Conservation (phyloP, 192 early-diverging fungal species). For the Powellomyces hirtus region DNA sequence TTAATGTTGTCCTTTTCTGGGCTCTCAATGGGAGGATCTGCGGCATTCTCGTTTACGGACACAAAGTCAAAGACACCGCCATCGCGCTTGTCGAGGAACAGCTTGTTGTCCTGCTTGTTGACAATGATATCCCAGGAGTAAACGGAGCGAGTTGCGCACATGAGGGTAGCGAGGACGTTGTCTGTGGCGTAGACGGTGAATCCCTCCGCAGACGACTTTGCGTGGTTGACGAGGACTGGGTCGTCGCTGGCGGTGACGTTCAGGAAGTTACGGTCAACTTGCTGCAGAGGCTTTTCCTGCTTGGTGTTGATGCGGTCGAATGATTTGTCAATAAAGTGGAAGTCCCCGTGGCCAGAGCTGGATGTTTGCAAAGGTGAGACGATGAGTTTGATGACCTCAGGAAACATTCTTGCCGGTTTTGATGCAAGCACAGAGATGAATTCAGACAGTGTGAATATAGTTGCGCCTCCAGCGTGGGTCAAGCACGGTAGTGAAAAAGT, state of each 20-base stretch:
- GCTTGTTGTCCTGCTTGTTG: conserved; percentile 72
- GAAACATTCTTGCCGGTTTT: too few relatives aligned
- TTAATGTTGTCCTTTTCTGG: conserved; percentile 87
- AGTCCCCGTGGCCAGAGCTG: conserved; percentile 71
- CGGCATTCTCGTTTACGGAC: conserved; percentile 94
- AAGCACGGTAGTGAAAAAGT: too few relatives aligned
- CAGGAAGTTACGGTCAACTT: conserved; percentile 63
- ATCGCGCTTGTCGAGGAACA: conserved; percentile 90
- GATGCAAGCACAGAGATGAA: neutral
- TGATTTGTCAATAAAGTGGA: conserved; percentile 73
- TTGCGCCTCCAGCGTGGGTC: conserved; percentile 19
- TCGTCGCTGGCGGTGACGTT: conserved; percentile 86
- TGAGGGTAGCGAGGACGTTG: conserved; percentile 82
- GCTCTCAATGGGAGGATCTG: conserved; percentile 85
- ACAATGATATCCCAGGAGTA: conserved; percentile 97
- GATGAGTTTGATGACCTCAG: neutral
- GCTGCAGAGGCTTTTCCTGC: conserved; percentile 70
- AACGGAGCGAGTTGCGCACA: conserved; percentile 86
- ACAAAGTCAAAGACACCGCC: conserved; percentile 81
- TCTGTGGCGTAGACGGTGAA: conserved; percentile 88
- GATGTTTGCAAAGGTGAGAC: neutral
- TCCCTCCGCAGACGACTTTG: conserved; percentile 34
- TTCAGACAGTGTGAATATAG: conserved; percentile 53
- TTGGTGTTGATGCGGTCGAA: conserved; percentile 85
- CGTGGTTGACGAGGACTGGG: conserved; percentile 59